Conservation (phyloP, 73 alveolate genomes). For the Symbiodinium pilosum region DNA sequence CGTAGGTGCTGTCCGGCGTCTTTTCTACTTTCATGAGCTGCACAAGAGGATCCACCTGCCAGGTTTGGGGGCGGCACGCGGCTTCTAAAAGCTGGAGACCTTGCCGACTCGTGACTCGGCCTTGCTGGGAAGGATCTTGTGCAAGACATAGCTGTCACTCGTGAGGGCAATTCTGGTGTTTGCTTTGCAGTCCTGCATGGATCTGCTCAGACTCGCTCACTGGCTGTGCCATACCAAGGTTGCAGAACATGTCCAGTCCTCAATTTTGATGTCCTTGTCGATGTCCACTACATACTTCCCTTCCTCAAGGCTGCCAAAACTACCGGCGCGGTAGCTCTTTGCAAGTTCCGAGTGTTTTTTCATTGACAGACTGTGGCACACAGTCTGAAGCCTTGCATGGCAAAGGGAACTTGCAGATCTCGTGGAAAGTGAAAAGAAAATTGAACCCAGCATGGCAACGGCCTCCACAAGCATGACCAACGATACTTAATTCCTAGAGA, state of each 20-base stretch:
- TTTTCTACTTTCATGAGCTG: constrained; percentile 99
- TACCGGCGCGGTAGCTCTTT: too few relatives aligned
- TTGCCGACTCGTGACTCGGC: neutral
- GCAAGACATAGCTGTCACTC: constrained; percentile 98
- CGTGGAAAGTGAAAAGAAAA: too few relatives aligned
- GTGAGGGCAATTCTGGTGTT: constrained; percentile 98
- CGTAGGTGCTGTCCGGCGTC: constrained; percentile 99
- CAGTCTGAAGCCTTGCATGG: too few relatives aligned
- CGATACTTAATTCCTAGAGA: too few relatives aligned
- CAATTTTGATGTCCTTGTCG: constrained; percentile 98
- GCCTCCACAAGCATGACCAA: too few relatives aligned
- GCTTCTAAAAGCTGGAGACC: neutral
- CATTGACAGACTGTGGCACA: too few relatives aligned
- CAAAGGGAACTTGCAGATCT: too few relatives aligned
- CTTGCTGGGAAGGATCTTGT: constrained; percentile 99
- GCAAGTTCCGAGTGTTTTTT: too few relatives aligned
- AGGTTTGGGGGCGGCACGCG: neutral
- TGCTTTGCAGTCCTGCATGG: constrained; percentile 96
- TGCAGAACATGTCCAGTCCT: constrained; percentile 53
- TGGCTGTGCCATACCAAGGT: neutral
- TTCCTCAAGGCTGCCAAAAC: constrained; percentile 97
- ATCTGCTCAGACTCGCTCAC: too few relatives aligned
- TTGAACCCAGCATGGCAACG: too few relatives aligned
- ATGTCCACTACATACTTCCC: constrained; percentile 99
- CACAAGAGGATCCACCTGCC: constrained; percentile 99